Evolutionary conservation across 2,329 filamentous ascomycete genomes (phyloP).

Genomic region (Ophiosphaerella korrae): DNA sequence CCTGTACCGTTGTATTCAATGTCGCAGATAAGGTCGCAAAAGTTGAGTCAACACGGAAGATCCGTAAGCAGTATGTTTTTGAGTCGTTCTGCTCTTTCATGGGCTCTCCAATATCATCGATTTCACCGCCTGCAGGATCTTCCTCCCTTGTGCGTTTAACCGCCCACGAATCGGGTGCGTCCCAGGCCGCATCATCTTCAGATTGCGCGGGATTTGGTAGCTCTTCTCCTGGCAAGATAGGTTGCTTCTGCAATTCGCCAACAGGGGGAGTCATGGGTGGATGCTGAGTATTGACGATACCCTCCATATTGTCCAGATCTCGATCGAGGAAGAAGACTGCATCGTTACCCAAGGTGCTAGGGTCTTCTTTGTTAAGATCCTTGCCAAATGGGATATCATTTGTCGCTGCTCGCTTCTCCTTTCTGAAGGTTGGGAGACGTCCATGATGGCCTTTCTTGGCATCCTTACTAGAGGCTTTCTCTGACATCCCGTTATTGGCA

Average conservation of each 20-base stretch:
- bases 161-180: conserved; percentile 95
- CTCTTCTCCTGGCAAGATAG: conserved; percentile 54
- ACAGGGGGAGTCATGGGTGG: conserved; percentile 72
- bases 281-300: conserved; percentile 71
- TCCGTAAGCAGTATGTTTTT: conserved; percentile 85
- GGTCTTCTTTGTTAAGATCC: conserved; percentile 50
- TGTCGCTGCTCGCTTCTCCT: conserved; percentile 35
- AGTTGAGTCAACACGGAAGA: conserved; percentile 91
- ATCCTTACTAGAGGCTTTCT: conserved; percentile 29
- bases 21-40: conserved; percentile 90
- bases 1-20: conserved; percentile 81
- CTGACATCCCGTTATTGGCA: conserved; percentile 22
- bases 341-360: conserved; percentile 56
- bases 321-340: conserved; percentile 81
- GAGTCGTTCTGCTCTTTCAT: conserved; percentile 74
- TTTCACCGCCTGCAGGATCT: conserved; percentile 59
- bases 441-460: conserved; percentile 44
- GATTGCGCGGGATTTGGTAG: conserved; percentile 27
- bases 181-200: conserved; percentile 70
- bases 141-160: conserved; percentile 76
- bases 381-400: conserved; percentile 45
- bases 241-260: conserved; percentile 47
- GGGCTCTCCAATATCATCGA: conserved; percentile 71
- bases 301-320: conserved; percentile 87
- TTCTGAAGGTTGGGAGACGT: conserved; percentile 58